A percentile compares a stretch with the other conserved stretches of the same genome.
phyloP scores from a whole-genome alignment of 192 early-diverging fungal species.

The Neocallimastix lanati region DNA sequence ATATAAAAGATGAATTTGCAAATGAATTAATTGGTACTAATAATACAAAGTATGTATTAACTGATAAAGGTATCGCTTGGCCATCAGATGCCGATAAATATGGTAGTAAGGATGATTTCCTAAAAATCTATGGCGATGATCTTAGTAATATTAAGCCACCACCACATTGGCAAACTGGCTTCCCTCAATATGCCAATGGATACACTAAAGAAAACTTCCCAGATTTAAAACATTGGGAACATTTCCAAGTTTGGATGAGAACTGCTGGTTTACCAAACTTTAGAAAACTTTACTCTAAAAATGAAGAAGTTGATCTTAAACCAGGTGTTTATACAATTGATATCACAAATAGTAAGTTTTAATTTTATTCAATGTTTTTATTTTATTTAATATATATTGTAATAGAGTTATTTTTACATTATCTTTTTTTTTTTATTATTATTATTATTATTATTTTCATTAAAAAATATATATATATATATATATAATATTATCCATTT shows the following conservation, averaged over 20 bases:
- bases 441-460: no score
- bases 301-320: conserved; percentile 33
- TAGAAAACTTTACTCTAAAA: conserved; percentile 80
- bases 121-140: conserved; percentile 8
- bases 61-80: conserved; percentile 70
- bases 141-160: conserved; percentile 57
- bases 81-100: conserved; percentile 57
- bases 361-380: no score
- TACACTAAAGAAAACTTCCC: conserved; percentile 30
- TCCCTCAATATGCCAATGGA: conserved; percentile 23
- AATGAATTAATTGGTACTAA: not conserved
- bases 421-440: no score
- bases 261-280: conserved; percentile 89
- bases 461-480: no score
- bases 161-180: conserved; percentile 61
- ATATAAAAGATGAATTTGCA: no score
- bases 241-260: conserved; percentile 97
- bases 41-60: conserved; percentile 31
- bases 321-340: conserved; percentile 54
- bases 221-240: conserved; percentile 48
- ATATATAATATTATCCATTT: no score
- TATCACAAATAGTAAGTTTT: conserved; percentile 55
- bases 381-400: no score
- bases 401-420: no score
- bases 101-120: conserved; percentile 9